phyloP scores from a whole-genome alignment of 2,329 filamentous ascomycete species.

The Botryosphaeria dothidea region DNA sequence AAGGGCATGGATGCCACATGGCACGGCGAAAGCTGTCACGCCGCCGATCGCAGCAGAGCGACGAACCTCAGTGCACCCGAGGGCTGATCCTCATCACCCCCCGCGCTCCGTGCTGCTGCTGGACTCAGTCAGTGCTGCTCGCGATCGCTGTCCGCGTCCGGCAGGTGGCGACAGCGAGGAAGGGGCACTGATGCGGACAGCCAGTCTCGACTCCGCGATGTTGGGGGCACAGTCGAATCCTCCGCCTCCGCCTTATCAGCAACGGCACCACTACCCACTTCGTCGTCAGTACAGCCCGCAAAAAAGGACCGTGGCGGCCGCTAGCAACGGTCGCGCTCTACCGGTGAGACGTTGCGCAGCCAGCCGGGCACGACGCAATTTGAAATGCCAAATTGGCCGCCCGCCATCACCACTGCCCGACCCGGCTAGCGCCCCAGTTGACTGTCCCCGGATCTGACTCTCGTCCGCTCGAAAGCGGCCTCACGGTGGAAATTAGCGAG shows the following conservation, averaged over 20 bases:
- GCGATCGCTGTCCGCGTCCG: too few relatives aligned
- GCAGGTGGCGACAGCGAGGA: not conserved
- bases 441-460: constrained; percentile 1
- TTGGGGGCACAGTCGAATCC: not conserved
- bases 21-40: not conserved
- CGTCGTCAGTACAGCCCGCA: not conserved
- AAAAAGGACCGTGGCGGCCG: not conserved
- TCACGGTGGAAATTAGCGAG: not conserved
- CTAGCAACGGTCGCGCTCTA: not conserved
- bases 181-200: not conserved
- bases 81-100: constrained; percentile 11
- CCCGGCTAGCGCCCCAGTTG: not conserved
- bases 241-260: not conserved
- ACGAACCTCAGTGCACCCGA: not conserved
- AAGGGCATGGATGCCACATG: constrained; percentile 17
- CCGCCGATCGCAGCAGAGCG: not conserved
- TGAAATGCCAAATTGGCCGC: not conserved
- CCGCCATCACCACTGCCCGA: not conserved
- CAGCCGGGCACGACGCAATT: not conserved
- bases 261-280: not conserved
- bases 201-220: not conserved
- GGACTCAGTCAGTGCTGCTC: not conserved
- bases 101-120: not conserved
- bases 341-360: constrained; percentile 12
- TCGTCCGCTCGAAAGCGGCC: not conserved